Conservation (phyloP, 352 stramenopile genomes). For the Phytophthora cactorum region DNA sequence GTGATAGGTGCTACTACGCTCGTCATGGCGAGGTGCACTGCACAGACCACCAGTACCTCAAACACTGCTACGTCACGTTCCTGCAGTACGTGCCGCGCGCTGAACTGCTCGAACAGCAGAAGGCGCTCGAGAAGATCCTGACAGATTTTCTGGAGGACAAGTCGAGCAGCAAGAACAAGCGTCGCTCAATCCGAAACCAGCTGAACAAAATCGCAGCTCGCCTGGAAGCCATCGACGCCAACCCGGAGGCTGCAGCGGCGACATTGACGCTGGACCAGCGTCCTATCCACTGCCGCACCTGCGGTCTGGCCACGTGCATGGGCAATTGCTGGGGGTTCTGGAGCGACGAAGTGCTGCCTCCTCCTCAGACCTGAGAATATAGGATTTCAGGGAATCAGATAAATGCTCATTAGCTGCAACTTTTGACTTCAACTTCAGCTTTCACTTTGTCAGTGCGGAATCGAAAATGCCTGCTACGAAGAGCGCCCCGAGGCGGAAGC, state of each 20-base stretch:
- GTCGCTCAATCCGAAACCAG: slow-evolving; percentile 74
- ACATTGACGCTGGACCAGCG: slow-evolving; percentile 36
- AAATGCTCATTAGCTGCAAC: slow-evolving; percentile 5
- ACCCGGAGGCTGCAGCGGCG: slow-evolving; percentile 48
- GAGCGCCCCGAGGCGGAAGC: slow-evolving; percentile 19
- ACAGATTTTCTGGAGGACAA: slow-evolving; percentile 53
- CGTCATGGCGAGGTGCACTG: slow-evolving; percentile 75
- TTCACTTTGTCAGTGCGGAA: slow-evolving; percentile 25
- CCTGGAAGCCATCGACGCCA: slow-evolving; percentile 44
- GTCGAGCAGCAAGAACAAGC: slow-evolving; percentile 71
- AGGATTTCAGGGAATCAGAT: not conserved
- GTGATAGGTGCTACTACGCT: slow-evolving; percentile 62
- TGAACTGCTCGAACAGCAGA: slow-evolving; percentile 52
- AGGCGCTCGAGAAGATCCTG: slow-evolving; percentile 59
- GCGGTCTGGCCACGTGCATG: slow-evolving; percentile 52
- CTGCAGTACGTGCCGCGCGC: slow-evolving; percentile 64
- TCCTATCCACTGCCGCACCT: slow-evolving; percentile 75
- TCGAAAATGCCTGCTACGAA: slow-evolving; percentile 33
- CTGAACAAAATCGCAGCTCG: slow-evolving; percentile 64
- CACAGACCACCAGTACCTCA: slow-evolving; percentile 75
- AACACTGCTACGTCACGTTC: slow-evolving; percentile 77
- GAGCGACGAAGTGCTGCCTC: slow-evolving; percentile 54
- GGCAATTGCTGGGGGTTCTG: slow-evolving; percentile 83
- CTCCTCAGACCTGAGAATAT: slow-evolving; percentile 20
- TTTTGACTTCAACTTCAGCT: slow-evolving; percentile 8